Conservation (phyloP, 192 early-diverging fungal genomes). For the Coemansia sp. region DNA sequence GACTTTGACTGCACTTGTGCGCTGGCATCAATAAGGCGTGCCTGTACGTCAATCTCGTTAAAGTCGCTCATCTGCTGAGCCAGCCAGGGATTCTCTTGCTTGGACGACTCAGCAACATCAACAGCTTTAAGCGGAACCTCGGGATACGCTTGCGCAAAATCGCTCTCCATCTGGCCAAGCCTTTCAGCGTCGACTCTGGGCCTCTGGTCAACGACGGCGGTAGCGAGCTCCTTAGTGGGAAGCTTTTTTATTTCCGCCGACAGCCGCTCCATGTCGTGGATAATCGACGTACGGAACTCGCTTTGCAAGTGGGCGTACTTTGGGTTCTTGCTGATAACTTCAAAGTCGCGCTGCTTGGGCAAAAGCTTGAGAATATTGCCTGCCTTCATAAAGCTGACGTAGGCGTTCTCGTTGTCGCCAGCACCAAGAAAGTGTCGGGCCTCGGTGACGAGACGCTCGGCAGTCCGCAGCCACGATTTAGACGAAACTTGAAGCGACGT, state of each 20-base stretch:
- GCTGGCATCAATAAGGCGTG: conserved; percentile 21
- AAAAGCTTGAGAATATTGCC: conserved; percentile 55
- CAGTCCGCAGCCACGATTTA: conserved; percentile 26
- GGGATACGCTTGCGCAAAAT: conserved; percentile 40
- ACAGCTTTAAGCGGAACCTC: conserved; percentile 11
- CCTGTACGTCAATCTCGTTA: conserved; percentile 44
- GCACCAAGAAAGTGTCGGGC: conserved; percentile 10
- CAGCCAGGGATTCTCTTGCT: conserved; percentile 5
- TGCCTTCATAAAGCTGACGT: conserved; percentile 36
- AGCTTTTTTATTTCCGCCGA: conserved; percentile 17
- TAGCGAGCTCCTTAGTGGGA: conserved; percentile 21
- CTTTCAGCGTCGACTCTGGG: conserved; percentile 32
- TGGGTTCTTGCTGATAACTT: conserved; percentile 37
- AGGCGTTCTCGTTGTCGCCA: conserved; percentile 36
- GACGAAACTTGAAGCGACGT: conserved; percentile 13
- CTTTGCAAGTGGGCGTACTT: conserved; percentile 48
- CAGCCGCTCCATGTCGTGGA: conserved; percentile 25
- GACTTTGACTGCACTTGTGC: background rate
- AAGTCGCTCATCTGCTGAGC: conserved; percentile 23
- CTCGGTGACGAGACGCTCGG: conserved; percentile 28
- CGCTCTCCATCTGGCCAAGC: conserved; percentile 43
- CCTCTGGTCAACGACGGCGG: background rate
- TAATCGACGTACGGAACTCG: conserved; percentile 21
- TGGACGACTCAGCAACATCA: background rate
- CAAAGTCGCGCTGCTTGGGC: conserved; percentile 39